Conservation (phyloP, 2,329 filamentous ascomycete species). For the Cordyceps cateniannulata region DNA sequence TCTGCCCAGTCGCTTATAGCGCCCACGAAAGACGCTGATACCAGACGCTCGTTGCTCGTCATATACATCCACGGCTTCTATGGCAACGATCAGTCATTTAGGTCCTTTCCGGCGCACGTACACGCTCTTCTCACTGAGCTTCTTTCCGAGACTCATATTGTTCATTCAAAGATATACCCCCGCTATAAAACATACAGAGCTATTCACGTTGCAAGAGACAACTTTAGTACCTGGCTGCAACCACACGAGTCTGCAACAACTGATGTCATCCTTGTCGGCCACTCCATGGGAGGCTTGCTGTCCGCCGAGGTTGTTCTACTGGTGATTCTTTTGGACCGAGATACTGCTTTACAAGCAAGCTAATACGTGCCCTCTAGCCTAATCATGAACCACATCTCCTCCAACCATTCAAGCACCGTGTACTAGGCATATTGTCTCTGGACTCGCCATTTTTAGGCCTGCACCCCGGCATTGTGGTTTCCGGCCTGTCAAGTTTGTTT, state of each 20-base stretch:
- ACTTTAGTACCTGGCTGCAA: constrained; percentile 75
- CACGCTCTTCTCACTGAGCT: constrained; percentile 65
- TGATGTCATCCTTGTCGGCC: constrained; percentile 77
- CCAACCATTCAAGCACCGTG: constrained; percentile 59
- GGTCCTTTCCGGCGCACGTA: constrained; percentile 80
- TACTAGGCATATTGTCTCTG: constrained; percentile 74
- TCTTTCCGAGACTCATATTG: constrained; percentile 65
- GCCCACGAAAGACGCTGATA: constrained; percentile 17
- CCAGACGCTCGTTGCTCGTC: constrained; percentile 57
- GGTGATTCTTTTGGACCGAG: constrained; percentile 25
- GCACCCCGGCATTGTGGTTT: constrained; percentile 80
- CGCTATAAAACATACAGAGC: constrained; percentile 70
- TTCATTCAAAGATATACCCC: constrained; percentile 83
- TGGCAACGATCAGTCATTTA: constrained; percentile 81
- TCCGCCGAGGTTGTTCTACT: constrained; percentile 72
- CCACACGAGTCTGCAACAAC: constrained; percentile 69
- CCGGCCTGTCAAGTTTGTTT: constrained; percentile 75
- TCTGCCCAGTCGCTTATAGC: constrained; percentile 40
- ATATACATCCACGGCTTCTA: constrained; percentile 89
- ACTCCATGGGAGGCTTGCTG: constrained; percentile 84
- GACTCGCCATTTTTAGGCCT: constrained; percentile 85
- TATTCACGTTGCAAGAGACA: constrained; percentile 68
- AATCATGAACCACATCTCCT: constrained; percentile 26
- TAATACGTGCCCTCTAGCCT: constrained; percentile 22
- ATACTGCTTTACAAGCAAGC: background rate